Evolutionary conservation across 345 rosid species (phyloP).

Genomic region (Eucalyptus polybractea): DNA sequence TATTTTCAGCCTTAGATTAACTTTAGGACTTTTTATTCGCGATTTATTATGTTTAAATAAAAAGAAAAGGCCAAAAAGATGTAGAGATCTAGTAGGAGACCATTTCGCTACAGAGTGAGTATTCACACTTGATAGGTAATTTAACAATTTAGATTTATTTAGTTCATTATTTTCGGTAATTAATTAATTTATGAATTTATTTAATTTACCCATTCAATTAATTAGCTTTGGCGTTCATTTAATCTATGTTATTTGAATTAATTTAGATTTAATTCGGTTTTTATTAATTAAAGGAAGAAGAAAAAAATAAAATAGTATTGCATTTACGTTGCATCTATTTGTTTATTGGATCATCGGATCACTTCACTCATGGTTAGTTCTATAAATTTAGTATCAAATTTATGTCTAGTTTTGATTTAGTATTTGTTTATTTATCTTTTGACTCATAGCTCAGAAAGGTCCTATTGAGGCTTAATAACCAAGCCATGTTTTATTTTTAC

Average conservation of each 20-base stretch:
- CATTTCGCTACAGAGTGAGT: background rate
- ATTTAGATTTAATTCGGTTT: background rate
- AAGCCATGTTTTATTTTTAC: no score
- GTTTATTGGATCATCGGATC: background rate
- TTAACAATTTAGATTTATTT: background rate
- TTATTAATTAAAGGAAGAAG: background rate
- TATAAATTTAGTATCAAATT: background rate
- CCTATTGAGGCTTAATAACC: background rate
- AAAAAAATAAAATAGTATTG: background rate
- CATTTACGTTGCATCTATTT: background rate
- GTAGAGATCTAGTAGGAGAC: background rate
- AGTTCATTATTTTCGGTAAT: background rate
- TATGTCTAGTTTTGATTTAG: background rate
- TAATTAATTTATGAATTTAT: constrained; percentile 12
- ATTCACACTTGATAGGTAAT: background rate
- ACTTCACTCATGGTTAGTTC: background rate
- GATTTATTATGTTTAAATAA: no score
- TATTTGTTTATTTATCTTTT: background rate
- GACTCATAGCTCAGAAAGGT: background rate
- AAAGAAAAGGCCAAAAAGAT: background rate
- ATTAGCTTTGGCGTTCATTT: background rate
- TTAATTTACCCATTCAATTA: background rate
- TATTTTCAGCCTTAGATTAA: no score
- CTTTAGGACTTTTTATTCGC: no score
- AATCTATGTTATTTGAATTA: background rate